Evolutionary conservation across 192 early-diverging fungal species (phyloP).

Genomic region (Coemansia sp.): DNA sequence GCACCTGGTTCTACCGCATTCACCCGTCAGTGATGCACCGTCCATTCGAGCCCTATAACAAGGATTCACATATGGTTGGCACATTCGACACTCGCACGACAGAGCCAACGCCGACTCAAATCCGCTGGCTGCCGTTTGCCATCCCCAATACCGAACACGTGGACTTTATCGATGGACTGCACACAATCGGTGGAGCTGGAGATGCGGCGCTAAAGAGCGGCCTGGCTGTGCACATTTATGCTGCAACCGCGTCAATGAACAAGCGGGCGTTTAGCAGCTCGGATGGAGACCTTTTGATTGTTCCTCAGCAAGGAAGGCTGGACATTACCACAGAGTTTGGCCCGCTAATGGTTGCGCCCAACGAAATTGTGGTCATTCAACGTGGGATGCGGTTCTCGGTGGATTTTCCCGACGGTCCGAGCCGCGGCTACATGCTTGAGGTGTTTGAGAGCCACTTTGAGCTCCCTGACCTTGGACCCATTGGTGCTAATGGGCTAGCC

Average conservation of each 20-base stretch:
- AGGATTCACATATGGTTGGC: slow-evolving; percentile 51
- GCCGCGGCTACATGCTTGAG: slow-evolving; percentile 89
- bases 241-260: slow-evolving; percentile 75
- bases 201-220: slow-evolving; percentile 74
- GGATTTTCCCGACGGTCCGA: slow-evolving; percentile 72
- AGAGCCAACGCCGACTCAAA: slow-evolving; percentile 76
- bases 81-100: slow-evolving; percentile 61
- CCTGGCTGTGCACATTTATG: slow-evolving; percentile 83
- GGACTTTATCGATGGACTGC: slow-evolving; percentile 84
- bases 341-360: slow-evolving; percentile 73
- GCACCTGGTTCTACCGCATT: slow-evolving; percentile 95
- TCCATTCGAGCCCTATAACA: slow-evolving; percentile 59
- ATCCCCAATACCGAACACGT: slow-evolving; percentile 43
- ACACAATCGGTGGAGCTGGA: slow-evolving; percentile 84
- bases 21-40: slow-evolving; percentile 83
- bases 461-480: slow-evolving; percentile 93
- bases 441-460: slow-evolving; percentile 88
- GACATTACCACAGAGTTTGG: slow-evolving; percentile 92
- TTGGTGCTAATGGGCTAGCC: slow-evolving; percentile 94
- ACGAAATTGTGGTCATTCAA: slow-evolving; percentile 93
- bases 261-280: slow-evolving; percentile 80
- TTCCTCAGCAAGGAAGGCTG: slow-evolving; percentile 89
- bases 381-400: slow-evolving; percentile 88
- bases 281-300: slow-evolving; percentile 90
- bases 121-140: slow-evolving; percentile 93